Base-by-base conservation (phyloP, 768 basidiomycete species). In the Mycena amicta region DNA sequence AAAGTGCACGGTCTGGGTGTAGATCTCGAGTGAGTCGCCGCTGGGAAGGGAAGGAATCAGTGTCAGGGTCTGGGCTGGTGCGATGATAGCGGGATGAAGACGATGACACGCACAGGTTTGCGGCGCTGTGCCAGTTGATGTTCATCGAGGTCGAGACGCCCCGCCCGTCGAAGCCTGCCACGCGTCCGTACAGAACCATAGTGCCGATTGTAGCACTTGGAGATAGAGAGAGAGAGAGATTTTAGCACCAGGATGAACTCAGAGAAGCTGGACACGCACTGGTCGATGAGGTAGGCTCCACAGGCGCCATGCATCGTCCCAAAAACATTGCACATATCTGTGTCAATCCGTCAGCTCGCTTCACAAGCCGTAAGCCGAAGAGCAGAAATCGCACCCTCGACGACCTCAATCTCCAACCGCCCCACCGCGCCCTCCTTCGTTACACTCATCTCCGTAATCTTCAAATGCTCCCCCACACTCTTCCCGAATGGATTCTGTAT, bases 331-430 rank as follows among this genome's bases (percentile, higher is more conserved):
- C 51, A 65, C 63, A 65, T 65, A 20, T 41, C 63, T 65, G 16
- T 11, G 26, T 15, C 13, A 27, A 22, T 26, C 33, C 33, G 33
- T 37, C 18, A 37, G 33, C 33, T 18, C 8, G 8, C 33, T 37
- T 37, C 33, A 37, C 33, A 2, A 31, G 40, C 50, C 41, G 41
- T 11, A 57, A 23, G 56, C 49, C 56, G 50, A 52, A 46, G 12
- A 12, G 47, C n/a, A n/a, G 27, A 13, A 29, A 11, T 50, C 68
- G 37, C 54, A 75, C 78, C 77, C 70, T 70, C 60, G 3, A 70
- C 69, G 8, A 81, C 72, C 3, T 69, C 70, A 5, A 79, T 71
- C 61, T 82, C 78, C 26, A 77, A 73, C 2, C 78, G 65, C 0
- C 74, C 75, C 60, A 78, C n/a, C 22, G 47, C 71, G 26, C 71